A percentile compares a stretch with the other conserved stretches of the same genome.
Conservation (phyloP, 768 basidiomycete species). For the Mycena belliarum region DNA sequence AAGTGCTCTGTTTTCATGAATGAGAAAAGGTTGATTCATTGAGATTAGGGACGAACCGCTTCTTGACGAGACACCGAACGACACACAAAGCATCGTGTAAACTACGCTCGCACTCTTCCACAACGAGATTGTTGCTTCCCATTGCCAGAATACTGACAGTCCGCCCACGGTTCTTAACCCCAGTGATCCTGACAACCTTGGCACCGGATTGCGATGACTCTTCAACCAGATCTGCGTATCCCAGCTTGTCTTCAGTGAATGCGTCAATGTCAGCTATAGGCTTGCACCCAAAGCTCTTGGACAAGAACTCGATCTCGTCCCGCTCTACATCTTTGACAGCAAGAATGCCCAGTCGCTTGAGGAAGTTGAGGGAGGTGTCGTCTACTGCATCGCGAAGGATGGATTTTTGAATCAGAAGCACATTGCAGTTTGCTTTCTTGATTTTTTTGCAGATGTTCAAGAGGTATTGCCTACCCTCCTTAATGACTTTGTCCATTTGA, state of each 20-base stretch:
- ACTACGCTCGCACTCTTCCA: constrained; percentile 97
- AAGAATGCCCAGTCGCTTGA: constrained; percentile 94
- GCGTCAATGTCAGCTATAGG: constrained; percentile 97
- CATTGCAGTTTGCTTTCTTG: constrained; percentile 99
- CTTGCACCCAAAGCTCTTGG: constrained; percentile 92
- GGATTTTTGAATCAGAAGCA: constrained; percentile 98
- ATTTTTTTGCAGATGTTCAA: constrained; percentile 99
- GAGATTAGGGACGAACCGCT: constrained; percentile 62
- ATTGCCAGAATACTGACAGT: constrained; percentile 96
- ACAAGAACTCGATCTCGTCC: constrained; percentile 97
- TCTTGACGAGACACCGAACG: constrained; percentile 96
- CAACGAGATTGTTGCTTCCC: constrained; percentile 88
- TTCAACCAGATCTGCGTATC: constrained; percentile 93
- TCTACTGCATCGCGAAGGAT: constrained; percentile 99
- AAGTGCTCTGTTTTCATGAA: constrained; percentile 58
- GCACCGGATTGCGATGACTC: constrained; percentile 80
- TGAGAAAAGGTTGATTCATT: background rate
- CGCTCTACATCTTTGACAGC: constrained; percentile 97
- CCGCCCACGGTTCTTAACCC: constrained; percentile 90
- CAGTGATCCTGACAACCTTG: constrained; percentile 93
- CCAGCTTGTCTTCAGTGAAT: constrained; percentile 97
- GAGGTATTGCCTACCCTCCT: constrained; percentile 97
- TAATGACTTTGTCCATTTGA: constrained; percentile 99
- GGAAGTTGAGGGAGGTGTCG: constrained; percentile 94
- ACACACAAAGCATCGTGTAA: constrained; percentile 99